A percentile compares a stretch with the other conserved stretches of the same genome.
Evolutionary conservation across 2,329 filamentous ascomycete species (phyloP).

Genomic region (Xenosphaeropsis pyriputrescens): DNA sequence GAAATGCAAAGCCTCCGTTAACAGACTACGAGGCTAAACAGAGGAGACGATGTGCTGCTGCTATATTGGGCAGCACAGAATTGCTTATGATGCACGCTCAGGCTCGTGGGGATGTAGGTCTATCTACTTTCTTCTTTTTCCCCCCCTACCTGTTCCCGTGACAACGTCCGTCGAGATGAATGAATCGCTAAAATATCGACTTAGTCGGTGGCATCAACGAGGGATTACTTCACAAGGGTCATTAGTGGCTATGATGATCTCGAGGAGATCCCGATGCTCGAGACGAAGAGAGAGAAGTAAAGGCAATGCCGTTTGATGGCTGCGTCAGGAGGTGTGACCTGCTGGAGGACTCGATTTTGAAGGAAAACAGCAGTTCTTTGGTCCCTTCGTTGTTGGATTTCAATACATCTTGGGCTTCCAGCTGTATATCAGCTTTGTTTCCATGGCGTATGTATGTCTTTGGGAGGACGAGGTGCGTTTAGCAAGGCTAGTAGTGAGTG

Average conservation of each 20-base stretch:
- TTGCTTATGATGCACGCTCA: conserved; percentile 43
- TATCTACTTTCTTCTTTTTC: neutral
- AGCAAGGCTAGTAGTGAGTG: too few species aligned
- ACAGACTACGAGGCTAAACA: conserved; percentile 5
- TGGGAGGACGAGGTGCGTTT: too few species aligned
- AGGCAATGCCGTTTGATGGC: too few species aligned
- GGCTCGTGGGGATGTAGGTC: conserved; percentile 35
- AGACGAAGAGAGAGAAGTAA: too few species aligned
- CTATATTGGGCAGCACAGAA: conserved; percentile 41
- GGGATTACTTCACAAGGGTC: conserved; percentile 39
- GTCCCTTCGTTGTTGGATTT: too few species aligned
- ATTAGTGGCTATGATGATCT: conserved; percentile 34
- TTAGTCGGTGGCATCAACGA: conserved; percentile 39
- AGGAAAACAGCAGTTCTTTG: too few species aligned
- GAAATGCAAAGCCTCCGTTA: neutral
- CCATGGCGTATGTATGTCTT: too few species aligned
- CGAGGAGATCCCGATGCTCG: too few species aligned
- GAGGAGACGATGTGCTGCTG: conserved; percentile 28
- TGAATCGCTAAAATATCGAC: neutral
- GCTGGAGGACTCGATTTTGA: too few species aligned
- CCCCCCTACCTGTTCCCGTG: neutral
- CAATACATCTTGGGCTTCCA: too few species aligned
- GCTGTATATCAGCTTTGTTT: too few species aligned
- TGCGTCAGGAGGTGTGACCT: too few species aligned
- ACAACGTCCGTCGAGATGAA: neutral